Evolutionary conservation across 768 basidiomycete genomes (phyloP).

Genomic region (Exidia glandulosa): DNA sequence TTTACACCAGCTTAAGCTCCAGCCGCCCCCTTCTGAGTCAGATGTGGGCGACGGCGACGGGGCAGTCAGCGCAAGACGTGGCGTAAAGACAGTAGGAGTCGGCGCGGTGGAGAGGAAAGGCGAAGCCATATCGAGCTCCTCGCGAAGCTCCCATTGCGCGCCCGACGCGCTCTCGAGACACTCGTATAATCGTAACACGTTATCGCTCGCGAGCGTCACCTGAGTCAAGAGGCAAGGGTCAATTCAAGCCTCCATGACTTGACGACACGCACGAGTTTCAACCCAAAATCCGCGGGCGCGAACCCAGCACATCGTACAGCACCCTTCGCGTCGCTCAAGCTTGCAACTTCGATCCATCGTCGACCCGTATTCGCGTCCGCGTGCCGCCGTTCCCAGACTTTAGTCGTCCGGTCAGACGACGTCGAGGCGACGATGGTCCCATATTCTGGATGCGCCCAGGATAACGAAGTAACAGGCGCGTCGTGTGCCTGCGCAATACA

Average conservation of each 20-base stretch:
- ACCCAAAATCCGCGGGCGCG: slow-evolving; percentile 73
- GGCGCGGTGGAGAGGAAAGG: slow-evolving; percentile 34
- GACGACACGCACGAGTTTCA: slow-evolving; percentile 59
- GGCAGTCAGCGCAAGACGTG: neutral
- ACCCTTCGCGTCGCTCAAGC: slow-evolving; percentile 74
- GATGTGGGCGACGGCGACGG: slow-evolving; percentile 9
- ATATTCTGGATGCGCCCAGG: slow-evolving; percentile 91
- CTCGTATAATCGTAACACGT: slow-evolving; percentile 79
- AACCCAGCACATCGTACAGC: slow-evolving; percentile 83
- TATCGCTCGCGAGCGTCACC: slow-evolving; percentile 87
- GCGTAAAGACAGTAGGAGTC: neutral
- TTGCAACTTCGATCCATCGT: slow-evolving; percentile 65
- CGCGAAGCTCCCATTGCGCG: slow-evolving; percentile 49
- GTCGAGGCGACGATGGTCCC: slow-evolving; percentile 78
- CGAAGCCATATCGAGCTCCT: slow-evolving; percentile 62
- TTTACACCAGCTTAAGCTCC: slow-evolving; percentile 93
- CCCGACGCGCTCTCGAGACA: slow-evolving; percentile 44
- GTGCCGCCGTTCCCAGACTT: slow-evolving; percentile 74
- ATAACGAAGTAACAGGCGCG: slow-evolving; percentile 70
- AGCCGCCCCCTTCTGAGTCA: slow-evolving; percentile 75
- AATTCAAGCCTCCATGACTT: neutral
- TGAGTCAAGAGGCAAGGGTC: slow-evolving; percentile 17
- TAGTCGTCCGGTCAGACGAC: slow-evolving; percentile 84
- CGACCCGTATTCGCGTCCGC: slow-evolving; percentile 11
- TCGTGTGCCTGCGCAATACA: slow-evolving; percentile 71